phyloP scores from a whole-genome alignment of 2,329 filamentous ascomycete species.

The Curvularia verruculosa region DNA sequence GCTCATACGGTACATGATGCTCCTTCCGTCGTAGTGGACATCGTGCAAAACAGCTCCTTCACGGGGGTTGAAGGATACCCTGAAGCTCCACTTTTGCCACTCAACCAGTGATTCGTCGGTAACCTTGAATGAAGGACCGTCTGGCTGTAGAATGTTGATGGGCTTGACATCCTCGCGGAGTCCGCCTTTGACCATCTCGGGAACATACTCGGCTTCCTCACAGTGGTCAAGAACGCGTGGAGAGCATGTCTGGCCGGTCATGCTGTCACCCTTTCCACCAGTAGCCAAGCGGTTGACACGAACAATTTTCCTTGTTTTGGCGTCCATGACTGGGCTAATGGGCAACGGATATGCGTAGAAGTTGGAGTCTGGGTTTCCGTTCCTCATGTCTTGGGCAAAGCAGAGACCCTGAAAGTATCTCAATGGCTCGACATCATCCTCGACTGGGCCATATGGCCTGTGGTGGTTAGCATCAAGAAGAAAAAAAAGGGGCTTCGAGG shows the following conservation, averaged over 20 bases:
- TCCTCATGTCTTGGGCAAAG: constrained; percentile 57
- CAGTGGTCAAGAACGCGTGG: constrained; percentile 56
- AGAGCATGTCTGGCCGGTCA: constrained; percentile 49
- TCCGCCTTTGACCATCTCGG: constrained; percentile 49
- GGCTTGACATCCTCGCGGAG: constrained; percentile 62
- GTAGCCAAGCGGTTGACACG: constrained; percentile 47
- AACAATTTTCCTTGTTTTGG: constrained; percentile 43
- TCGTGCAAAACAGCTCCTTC: constrained; percentile 76
- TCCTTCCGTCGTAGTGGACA: constrained; percentile 68
- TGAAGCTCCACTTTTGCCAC: constrained; percentile 56
- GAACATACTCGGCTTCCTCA: constrained; percentile 57
- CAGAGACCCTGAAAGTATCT: constrained; percentile 62
- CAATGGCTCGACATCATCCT: constrained; percentile 53
- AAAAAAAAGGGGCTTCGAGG: neutral
- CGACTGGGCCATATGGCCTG: constrained; percentile 61
- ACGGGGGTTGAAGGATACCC: constrained; percentile 49
- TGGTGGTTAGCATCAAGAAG: constrained; percentile 1
- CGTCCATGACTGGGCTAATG: constrained; percentile 47
- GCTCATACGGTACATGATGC: constrained; percentile 69
- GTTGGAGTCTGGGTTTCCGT: constrained; percentile 52
- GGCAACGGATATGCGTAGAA: constrained; percentile 51
- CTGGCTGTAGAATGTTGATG: constrained; percentile 73
- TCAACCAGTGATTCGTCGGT: constrained; percentile 52
- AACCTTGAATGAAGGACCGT: constrained; percentile 70
- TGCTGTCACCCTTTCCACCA: constrained; percentile 46